phyloP scores from a whole-genome alignment of 164 flowering plant genomes.

The Sedum album region DNA sequence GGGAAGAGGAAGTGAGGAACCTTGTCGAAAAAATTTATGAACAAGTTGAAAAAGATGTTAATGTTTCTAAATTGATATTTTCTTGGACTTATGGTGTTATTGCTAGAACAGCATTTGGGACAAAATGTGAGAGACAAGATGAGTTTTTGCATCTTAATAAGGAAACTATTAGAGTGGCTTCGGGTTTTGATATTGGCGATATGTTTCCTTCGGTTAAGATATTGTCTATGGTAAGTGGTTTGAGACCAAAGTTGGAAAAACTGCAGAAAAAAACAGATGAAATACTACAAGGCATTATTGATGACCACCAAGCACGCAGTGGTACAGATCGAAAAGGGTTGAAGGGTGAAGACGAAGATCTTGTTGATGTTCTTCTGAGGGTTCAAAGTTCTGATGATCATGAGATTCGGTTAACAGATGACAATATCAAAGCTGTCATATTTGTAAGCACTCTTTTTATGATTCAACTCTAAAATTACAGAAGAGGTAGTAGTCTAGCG shows the following conservation, averaged over 20 bases:
- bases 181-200: constrained; percentile 19
- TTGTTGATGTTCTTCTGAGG: constrained; percentile 17
- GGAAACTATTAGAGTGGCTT: not conserved
- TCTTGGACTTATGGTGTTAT: constrained; percentile 12
- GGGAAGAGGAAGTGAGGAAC: constrained; percentile 21
- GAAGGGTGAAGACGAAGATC: constrained; percentile 4
- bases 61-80: constrained; percentile 15
- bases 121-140: constrained; percentile 21
- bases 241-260: not conserved
- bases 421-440: constrained; percentile 16
- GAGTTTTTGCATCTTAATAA: constrained; percentile 12
- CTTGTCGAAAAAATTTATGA: constrained; percentile 10
- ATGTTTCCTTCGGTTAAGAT: constrained; percentile 21
- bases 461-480: not conserved
- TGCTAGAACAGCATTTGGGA: constrained; percentile 31
- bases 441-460: not conserved
- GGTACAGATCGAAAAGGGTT: not conserved
- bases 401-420: constrained; percentile 5
- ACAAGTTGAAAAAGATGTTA: constrained; percentile 11
- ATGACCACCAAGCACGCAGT: constrained; percentile 12
- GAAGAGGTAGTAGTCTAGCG: not conserved
- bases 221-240: not conserved
- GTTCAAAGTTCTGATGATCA: constrained; percentile 4
- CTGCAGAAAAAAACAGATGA: not conserved
- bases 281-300: constrained; percentile 14